Evolutionary conservation across 345 rosid species (phyloP), one percentile per base, ranked within the genome.

Genomic region (Microthlaspi erraticum): DNA sequence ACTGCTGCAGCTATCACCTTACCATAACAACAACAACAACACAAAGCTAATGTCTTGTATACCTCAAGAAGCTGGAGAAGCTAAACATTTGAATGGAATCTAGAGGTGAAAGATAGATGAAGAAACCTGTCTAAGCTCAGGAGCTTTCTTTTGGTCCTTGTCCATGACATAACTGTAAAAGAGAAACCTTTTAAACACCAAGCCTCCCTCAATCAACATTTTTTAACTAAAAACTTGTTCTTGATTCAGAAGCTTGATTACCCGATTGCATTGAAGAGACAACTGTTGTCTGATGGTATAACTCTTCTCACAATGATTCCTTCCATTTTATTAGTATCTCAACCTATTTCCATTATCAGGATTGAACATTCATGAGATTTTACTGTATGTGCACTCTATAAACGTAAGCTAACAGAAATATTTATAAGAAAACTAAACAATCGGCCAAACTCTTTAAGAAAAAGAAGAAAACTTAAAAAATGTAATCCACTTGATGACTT

Each of bases 191-290:
- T 5, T 46, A 20, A 31, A 33, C 41, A 42, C 0, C 0, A 36
- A 18, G 48, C 31, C 23, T 61, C 36, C 31, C 23, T 61, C 36
- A 44, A 52, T 23, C 29, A 44, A 53, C 60, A 60, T 19, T 23
- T 23, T 26, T 26, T 0, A 26, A 33, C 32, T 16, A 45, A 4
- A 64, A 55, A 72, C 19, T 42, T 49, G 46, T 7, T 61, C 18
- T 39, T 31, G 19, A 18, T 37, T 0, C 13, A 48, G 53, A 78
- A 51, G 56, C 73, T 59, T 9, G 29, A n/a, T 79, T 82, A 94
- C 99, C 96, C 87, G 16, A 89, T 81, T 48, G 99, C 96, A 74
- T 91, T 94, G 83, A 91, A 94, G 55, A 94, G 91, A 71, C 99
- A 94, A 80, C 96, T 91, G 83, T 94, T 94, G 61, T 94, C 98